Base-by-base conservation (phyloP, 1,284 basidiomycete species). In the Apiotrichum brassicae region DNA sequence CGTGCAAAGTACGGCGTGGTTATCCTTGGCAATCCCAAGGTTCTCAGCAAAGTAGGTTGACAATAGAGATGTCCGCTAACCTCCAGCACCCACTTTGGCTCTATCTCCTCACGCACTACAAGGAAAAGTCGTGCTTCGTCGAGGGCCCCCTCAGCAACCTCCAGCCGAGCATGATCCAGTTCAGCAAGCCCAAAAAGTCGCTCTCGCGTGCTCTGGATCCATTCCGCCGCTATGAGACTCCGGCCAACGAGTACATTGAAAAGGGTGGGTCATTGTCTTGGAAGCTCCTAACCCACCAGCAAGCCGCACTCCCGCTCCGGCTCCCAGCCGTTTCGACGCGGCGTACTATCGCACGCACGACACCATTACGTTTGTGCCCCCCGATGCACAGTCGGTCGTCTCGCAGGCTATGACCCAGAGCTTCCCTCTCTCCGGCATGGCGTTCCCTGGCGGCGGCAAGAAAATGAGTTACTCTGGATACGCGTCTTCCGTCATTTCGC, bases 151-250 rank as follows among this genome's bases (percentile, higher is more conserved):
- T 99, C 46, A 94, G 84, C 72, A 98, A 99, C 74, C 76, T 99
- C 33, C 95, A 97, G 71, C 81, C 91, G 6, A 93, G 89, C 74
- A 94, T 98, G 93, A 97, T 98, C 50, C 95, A 97, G 70, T 97
- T 99, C 76, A 90, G 86, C 78, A 92, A 93, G 74, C 92, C 93
- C 18, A 82, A 90, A 47, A 84, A 89, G 49, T 81, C 88, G 6
- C 78, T 90, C 20, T 80, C 80, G 55, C 89, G 89, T 69, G 84
- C 87, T 2, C 84, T 90, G 81, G 90, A 93, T 60, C 87, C 86
- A 49, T 94, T 88, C 80, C 83, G 86, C 51, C 81, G 89, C 44
- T 87, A 91, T 63, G 90, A 93, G 70, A 63, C 69, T 6, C 56
- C 69, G 5, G 87, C 87, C 7, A 85, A 77, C 63, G 90, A 89